Evolutionary conservation across 371 early-diverging fungal genomes (phyloP), one percentile per base, ranked within the genome.

Genomic region (Rhizopus sp.): DNA sequence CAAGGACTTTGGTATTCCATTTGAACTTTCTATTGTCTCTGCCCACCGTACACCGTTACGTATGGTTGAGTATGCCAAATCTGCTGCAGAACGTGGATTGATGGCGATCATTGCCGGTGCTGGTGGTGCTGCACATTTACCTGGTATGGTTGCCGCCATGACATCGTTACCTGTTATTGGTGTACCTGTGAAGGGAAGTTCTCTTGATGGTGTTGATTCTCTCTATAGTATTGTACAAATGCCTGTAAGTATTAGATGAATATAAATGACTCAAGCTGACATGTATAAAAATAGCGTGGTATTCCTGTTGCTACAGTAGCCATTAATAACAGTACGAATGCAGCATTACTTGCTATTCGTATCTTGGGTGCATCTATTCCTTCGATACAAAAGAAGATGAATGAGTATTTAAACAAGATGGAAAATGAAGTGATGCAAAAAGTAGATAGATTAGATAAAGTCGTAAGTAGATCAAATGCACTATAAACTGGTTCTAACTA

Each of bases 281-380:
- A n/a, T 16, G 5, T 17, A 23, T 17, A 23, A 50, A 39, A 55
- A 31, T 74, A 92, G 91, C 87, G 98, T 50, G 98, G 98, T 55
- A 89, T 97, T 17, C 97, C 98, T 29, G 96, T 96, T 0, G 98
- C 98, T 3, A 96, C 97, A 3, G 97, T 97, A 1, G 98, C 97
- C 30, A 95, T 98, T 68, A 92, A 94, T 72, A 98, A 97, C 77
- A 84, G 94, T 50, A 93, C 93, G 45, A 96, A 98, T 60, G 97
- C 97, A 2, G 98, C 92, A 1, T 72, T 96, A 35, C 79, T 98
- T 66, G 98, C 97, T 3, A 87, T 95, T n/a, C 86, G 97, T 38
- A 95, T 95, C 42, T 74, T 98, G 33, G 96, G 94, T 41, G 81
- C 89, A 3, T 85, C 82, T 48, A 82, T 88, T 57, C 88, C 93